Conservation (phyloP, 768 basidiomycete species). For the Boletus edulis region DNA sequence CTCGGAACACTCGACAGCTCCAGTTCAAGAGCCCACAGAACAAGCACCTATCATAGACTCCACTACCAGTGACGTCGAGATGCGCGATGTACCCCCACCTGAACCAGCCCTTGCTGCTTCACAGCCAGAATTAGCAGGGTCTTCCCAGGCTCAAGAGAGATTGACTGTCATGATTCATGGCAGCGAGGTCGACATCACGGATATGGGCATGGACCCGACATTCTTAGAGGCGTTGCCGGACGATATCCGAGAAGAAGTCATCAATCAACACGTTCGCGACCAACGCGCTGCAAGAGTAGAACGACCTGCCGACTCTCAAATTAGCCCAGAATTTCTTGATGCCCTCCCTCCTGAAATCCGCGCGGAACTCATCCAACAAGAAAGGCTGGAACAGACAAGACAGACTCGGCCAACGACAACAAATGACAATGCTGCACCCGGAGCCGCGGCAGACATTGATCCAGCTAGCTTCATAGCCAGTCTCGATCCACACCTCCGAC, state of each 20-base stretch:
- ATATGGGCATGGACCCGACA: conserved; percentile 96
- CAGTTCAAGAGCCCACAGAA: conserved; percentile 15
- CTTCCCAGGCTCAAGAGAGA: conserved; percentile 51
- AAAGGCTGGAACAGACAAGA: conserved; percentile 78
- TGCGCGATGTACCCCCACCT: conserved; percentile 38
- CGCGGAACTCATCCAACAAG: conserved; percentile 95
- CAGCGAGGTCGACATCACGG: conserved; percentile 92
- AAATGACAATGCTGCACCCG: conserved; percentile 29
- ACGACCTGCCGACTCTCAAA: conserved; percentile 78
- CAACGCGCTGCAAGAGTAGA: conserved; percentile 76
- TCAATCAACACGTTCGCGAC: conserved; percentile 96
- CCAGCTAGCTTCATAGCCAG: conserved; percentile 90
- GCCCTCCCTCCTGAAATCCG: conserved; percentile 95
- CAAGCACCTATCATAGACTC: conserved; percentile 32
- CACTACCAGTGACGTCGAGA: conserved; percentile 44
- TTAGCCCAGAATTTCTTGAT: conserved; percentile 93
- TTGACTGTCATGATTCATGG: conserved; percentile 92
- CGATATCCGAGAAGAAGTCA: conserved; percentile 97
- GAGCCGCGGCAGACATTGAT: conserved; percentile 70
- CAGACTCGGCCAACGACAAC: conserved; percentile 37
- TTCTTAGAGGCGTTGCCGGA: conserved; percentile 98
- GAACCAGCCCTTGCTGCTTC: conserved; percentile 19
- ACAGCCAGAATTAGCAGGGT: conserved; percentile 21
- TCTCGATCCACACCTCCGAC: conserved; percentile 84
- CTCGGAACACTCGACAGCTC: conserved; percentile 7